A percentile compares a stretch with the other conserved stretches of the same genome.
These are phyloP conservation scores for Glycine tomentella DNA, from an alignment of 306 rosid species.

Conservation along the genomic window DNA sequence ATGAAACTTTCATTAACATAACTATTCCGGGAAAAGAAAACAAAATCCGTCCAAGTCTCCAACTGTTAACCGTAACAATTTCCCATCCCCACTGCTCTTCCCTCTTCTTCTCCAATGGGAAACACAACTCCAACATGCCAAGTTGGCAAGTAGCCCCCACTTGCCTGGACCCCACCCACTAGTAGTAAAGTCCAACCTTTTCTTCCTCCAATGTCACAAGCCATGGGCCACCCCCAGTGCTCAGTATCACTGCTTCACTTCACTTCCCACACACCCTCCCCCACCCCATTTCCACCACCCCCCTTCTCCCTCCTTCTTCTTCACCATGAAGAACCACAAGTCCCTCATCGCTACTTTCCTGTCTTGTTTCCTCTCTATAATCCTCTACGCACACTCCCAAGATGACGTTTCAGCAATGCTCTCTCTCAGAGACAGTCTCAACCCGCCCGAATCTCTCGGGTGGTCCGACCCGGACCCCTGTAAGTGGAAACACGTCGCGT, in stretches of 20 bases:
- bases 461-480: constrained; percentile 45
- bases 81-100: too few relatives aligned
- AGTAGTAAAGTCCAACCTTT: background rate
- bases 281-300: background rate
- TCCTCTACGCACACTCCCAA: background rate
- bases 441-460: background rate
- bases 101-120: background rate
- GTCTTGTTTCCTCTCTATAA: background rate
- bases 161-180: background rate
- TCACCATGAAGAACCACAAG: background rate
- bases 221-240: background rate
- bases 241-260: background rate
- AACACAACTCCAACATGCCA: background rate
- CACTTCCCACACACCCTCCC: background rate
- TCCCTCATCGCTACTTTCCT: background rate
- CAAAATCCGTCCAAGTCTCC: background rate
- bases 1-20: too few relatives aligned
- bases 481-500: background rate
- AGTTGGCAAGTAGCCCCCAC: background rate
- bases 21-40: too few relatives aligned
- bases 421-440: background rate
- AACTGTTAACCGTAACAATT: background rate
- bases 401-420: background rate
- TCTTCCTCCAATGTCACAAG: too few relatives aligned
- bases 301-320: background rate